Conservation (phyloP, 495 filamentous ascomycete genomes). For the Aspergillus bridgeri region DNA sequence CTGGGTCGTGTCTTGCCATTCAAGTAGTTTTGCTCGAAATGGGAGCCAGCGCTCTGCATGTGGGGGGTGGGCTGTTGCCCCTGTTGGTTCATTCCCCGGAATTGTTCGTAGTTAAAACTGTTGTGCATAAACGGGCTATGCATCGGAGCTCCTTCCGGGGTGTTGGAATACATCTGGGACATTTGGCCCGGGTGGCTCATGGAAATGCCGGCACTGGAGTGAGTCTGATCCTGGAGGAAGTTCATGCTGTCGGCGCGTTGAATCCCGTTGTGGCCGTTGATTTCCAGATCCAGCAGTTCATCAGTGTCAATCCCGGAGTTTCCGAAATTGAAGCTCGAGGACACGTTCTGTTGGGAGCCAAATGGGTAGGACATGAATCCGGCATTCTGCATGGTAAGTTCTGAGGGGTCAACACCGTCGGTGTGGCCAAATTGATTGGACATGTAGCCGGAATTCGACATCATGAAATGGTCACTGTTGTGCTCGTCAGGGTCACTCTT, state of each 20-base stretch:
- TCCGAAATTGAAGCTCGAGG: slow-evolving; percentile 50
- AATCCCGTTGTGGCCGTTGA: slow-evolving; percentile 44
- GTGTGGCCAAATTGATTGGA: slow-evolving; percentile 64
- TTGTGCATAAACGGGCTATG: slow-evolving; percentile 77
- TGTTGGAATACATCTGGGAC: slow-evolving; percentile 76
- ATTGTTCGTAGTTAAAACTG: slow-evolving; percentile 69
- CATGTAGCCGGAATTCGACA: slow-evolving; percentile 60
- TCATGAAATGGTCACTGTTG: slow-evolving; percentile 51
- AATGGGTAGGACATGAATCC: slow-evolving; percentile 50
- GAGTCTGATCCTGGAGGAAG: slow-evolving; percentile 42
- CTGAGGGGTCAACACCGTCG: slow-evolving; percentile 77
- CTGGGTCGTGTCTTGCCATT: slow-evolving; percentile 54
- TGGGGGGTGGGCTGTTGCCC: slow-evolving; percentile 43
- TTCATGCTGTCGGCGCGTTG: slow-evolving; percentile 39
- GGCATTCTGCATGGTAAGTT: slow-evolving; percentile 65
- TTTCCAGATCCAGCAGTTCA: slow-evolving; percentile 51
- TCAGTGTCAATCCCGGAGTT: slow-evolving; percentile 55
- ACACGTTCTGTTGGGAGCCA: slow-evolving; percentile 49
- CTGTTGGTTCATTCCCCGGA: slow-evolving; percentile 53
- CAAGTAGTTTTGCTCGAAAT: slow-evolving; percentile 53
- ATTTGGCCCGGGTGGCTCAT: slow-evolving; percentile 54
- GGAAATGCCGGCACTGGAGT: slow-evolving; percentile 39
- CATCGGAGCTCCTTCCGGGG: slow-evolving; percentile 82
- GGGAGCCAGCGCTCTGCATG: slow-evolving; percentile 48
- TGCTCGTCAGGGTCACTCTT: slow-evolving; percentile 75